Evolutionary conservation across 495 filamentous ascomycete genomes (phyloP).

Genomic region (Hypoxylon cercidicola): DNA sequence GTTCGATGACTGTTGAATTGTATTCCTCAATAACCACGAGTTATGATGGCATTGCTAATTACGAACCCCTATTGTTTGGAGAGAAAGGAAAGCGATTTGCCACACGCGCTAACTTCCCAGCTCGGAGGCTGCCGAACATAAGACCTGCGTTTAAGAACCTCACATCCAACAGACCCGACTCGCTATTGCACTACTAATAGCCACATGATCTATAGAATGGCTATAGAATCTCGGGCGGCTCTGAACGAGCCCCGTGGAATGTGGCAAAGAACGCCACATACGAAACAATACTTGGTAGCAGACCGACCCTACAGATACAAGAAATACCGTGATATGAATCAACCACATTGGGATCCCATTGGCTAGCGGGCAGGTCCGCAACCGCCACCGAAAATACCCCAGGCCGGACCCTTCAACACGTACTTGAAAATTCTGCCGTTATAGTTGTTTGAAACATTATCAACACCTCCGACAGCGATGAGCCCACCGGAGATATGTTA

Average conservation of each 20-base stretch:
- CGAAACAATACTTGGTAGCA: background rate
- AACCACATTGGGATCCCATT: conserved; percentile 4
- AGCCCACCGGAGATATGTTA: conserved; percentile 19
- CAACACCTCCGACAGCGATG: conserved; percentile 8
- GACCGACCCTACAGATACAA: conserved; percentile 1
- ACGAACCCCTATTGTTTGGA: no score
- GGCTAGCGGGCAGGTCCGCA: conserved; percentile 8
- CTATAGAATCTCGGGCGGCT: background rate
- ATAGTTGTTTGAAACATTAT: conserved; percentile 25
- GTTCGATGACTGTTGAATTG: no score
- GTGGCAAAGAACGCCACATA: conserved; percentile 20
- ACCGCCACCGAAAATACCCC: conserved; percentile 10
- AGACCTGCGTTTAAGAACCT: conserved; percentile 7
- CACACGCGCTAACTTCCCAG: background rate
- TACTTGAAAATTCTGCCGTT: conserved; percentile 21
- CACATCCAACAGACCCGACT: no score
- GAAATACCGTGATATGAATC: conserved; percentile 20
- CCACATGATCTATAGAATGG: conserved; percentile 20
- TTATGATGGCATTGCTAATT: no score
- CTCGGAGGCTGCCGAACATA: conserved; percentile 27
- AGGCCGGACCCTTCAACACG: conserved; percentile 16
- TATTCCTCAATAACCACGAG: no score
- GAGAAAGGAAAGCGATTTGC: no score
- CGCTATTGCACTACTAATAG: background rate
- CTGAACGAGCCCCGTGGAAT: conserved; percentile 7